Evolutionary conservation across 306 rosid species (phyloP).

Genomic region (Corylus heterophylla): DNA sequence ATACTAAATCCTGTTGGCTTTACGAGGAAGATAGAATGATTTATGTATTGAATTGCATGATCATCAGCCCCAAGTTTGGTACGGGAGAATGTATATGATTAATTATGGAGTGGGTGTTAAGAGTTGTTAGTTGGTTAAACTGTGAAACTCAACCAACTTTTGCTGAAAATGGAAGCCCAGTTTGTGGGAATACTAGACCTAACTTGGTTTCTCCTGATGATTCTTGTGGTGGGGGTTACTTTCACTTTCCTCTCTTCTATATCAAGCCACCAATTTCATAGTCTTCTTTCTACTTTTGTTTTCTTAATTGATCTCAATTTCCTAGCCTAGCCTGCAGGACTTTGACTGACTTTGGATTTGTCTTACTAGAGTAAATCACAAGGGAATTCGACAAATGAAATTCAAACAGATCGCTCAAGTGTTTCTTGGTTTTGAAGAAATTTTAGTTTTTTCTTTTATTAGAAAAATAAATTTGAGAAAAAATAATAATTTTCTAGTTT

Average conservation of each 20-base stretch:
- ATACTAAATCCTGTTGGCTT: conserved; percentile 46
- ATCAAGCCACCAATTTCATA: background rate
- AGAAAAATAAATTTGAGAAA: too few relatives aligned
- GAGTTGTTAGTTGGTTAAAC: conserved; percentile 48
- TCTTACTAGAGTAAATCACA: conserved; percentile 8
- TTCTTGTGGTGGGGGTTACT: conserved; percentile 27
- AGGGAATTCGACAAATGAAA: background rate
- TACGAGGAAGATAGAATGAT: conserved; percentile 65
- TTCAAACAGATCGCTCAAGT: conserved; percentile 4
- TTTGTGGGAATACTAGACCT: background rate
- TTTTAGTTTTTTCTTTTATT: too few relatives aligned
- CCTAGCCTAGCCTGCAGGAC: background rate
- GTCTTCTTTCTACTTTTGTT: too few relatives aligned
- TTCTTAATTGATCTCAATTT: background rate
- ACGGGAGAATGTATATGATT: conserved; percentile 21
- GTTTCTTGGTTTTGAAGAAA: conserved; percentile 4
- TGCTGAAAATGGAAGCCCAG: conserved; percentile 7
- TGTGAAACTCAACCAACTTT: conserved; percentile 31
- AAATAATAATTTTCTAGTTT: too few relatives aligned
- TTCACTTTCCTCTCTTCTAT: conserved; percentile 23
- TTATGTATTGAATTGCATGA: conserved; percentile 40
- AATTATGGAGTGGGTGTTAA: conserved; percentile 50
- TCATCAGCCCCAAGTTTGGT: conserved; percentile 51
- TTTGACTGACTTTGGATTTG: background rate
- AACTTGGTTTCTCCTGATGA: conserved; percentile 2